These are phyloP conservation scores for Punctularia strigosozonata DNA, from an alignment of 768 basidiomycete genomes.

Conservation along the genomic window DNA sequence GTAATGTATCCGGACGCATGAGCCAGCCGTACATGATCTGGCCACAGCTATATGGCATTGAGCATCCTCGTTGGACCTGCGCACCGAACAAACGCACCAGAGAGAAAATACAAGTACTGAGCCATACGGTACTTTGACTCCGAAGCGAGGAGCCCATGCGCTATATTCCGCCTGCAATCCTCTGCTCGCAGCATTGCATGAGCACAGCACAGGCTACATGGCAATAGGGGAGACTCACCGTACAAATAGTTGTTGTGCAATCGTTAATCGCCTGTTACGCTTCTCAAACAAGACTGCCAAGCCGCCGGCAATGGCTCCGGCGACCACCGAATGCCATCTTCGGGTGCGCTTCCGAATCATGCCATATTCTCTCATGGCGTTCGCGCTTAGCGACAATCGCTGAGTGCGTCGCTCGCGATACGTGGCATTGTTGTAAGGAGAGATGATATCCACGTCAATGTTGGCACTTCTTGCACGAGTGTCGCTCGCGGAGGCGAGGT, in stretches of 20 bases:
- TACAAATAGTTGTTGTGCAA: constrained; percentile 85
- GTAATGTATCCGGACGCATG: constrained; percentile 72
- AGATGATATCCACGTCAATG: too few relatives aligned
- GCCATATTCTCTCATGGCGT: constrained; percentile 48
- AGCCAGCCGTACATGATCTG: constrained; percentile 81
- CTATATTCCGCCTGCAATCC: constrained; percentile 90
- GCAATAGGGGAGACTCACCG: constrained; percentile 35
- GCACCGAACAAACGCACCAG: constrained; percentile 31
- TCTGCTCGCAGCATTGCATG: constrained; percentile 23
- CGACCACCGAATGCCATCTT: constrained; percentile 70
- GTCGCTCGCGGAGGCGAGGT: constrained; percentile 8
- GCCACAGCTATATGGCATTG: constrained; percentile 39
- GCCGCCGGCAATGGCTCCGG: constrained; percentile 66
- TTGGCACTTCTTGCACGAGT: too few relatives aligned
- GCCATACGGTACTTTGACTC: constrained; percentile 70
- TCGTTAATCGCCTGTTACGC: constrained; percentile 43
- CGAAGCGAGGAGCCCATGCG: constrained; percentile 52
- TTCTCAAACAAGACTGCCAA: constrained; percentile 73
- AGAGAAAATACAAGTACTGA: constrained; percentile 73
- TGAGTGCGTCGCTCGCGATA: constrained; percentile 27
- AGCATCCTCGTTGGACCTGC: not conserved
- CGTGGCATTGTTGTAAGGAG: too few relatives aligned
- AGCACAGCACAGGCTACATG: not conserved
- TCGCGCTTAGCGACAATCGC: constrained; percentile 52
- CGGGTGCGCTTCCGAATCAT: constrained; percentile 57